Percentiles rank a stretch among this genome's conserved stretches.
Conservation (phyloP, 1,139 yeast species). For the Blastobotrys capitulatus region DNA sequence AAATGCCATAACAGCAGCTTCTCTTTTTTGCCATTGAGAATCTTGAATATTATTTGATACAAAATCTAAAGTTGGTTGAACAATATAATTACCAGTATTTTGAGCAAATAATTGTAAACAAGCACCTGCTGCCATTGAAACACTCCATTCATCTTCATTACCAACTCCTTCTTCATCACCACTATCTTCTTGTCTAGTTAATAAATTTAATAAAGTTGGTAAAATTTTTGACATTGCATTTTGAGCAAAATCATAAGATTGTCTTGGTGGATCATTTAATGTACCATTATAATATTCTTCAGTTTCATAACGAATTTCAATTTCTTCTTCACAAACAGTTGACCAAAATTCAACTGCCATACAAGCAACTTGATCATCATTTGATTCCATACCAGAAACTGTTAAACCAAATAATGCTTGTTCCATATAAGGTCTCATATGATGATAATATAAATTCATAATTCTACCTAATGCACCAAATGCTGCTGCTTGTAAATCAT, state of each 20-base stretch:
- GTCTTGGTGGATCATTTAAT: constrained; percentile 24
- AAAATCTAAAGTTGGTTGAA: constrained; percentile 76
- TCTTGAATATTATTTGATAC: constrained; percentile 67
- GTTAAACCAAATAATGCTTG: constrained; percentile 90
- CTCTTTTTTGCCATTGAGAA: constrained; percentile 78
- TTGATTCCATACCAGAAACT: constrained; percentile 84
- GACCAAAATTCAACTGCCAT: constrained; percentile 99
- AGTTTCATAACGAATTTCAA: constrained; percentile 56
- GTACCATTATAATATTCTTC: constrained; percentile 8
- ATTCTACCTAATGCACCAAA: constrained; percentile 93
- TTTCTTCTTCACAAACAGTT: constrained; percentile 94
- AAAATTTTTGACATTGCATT: constrained; percentile 79
- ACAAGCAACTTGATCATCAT: constrained; percentile 84
- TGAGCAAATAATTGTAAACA: constrained; percentile 93
- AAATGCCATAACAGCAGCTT: constrained; percentile 98
- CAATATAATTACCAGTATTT: constrained; percentile 78
- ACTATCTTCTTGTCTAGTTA: constrained; percentile 83
- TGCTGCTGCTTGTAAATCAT: constrained; percentile 86
- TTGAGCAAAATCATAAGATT: constrained; percentile 65
- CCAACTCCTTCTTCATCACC: constrained; percentile 29
- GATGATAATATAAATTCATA: constrained; percentile 81
- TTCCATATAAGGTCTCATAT: constrained; percentile 95
- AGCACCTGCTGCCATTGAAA: constrained; percentile 98
- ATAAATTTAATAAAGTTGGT: constrained; percentile 73
- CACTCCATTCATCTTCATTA: constrained; percentile 94